Conservation (phyloP, 257 asterid genomes). For the Fraxinus excelsior region DNA sequence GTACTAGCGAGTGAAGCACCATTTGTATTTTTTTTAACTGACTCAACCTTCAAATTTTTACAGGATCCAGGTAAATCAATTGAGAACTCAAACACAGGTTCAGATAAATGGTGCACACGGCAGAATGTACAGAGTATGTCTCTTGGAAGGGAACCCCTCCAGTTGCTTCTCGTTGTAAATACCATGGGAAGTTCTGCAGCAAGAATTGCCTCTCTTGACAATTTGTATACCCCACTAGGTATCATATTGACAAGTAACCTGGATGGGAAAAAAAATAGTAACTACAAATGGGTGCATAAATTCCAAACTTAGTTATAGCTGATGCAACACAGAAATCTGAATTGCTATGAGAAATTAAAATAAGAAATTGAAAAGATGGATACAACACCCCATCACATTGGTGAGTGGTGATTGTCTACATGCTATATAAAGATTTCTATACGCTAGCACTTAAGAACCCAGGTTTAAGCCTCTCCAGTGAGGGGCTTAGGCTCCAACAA, state of each 20-base stretch:
- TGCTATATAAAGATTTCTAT: background rate
- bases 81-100: conserved; percentile 57
- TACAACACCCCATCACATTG: background rate
- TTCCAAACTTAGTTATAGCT: conserved; percentile 5
- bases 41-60: conserved; percentile 59
- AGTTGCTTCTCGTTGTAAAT: conserved; percentile 64
- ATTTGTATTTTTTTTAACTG: conserved; percentile 37
- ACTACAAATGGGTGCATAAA: conserved; percentile 1
- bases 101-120: conserved; percentile 74
- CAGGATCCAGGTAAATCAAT: conserved; percentile 50
- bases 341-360: background rate
- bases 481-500: background rate
- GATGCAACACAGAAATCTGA: conserved; percentile 11
- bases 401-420: background rate
- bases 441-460: background rate
- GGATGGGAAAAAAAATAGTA: conserved; percentile 15
- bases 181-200: conserved; percentile 74
- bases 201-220: conserved; percentile 80
- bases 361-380: background rate
- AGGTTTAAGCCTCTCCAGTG: background rate
- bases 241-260: conserved; percentile 70
- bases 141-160: conserved; percentile 88
- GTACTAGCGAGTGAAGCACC: conserved; percentile 32
- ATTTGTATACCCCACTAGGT: conserved; percentile 79
- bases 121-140: conserved; percentile 76